Evolutionary conservation across 176 grass and related monocot genomes (phyloP), one percentile per base, ranked within the genome.

Genomic region (Secale cereale): DNA sequence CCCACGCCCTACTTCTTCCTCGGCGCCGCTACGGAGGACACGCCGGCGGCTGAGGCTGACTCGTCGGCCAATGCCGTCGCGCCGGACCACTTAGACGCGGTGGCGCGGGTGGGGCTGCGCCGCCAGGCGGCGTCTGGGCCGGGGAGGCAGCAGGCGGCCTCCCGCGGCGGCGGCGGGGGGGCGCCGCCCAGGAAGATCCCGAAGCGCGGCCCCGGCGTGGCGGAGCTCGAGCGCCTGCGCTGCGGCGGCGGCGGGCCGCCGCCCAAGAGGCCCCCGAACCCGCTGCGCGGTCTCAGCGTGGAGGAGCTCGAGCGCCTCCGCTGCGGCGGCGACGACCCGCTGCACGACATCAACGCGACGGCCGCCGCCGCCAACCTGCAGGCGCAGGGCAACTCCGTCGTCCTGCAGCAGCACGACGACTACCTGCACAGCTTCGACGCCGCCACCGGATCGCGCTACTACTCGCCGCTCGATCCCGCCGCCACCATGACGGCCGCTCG

Each of bases 181-280:
- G 76, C 33, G 68, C 37, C 69, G 37, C 25, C 26, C 29, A 94
- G 82, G 88, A 89, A 87, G 41, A 45, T 76, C 22, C 87, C 93
- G 35, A 85, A 90, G 88, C 87, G 93, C 16, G 93, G 93, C 10
- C 93, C 90, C 61, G 93, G 93, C 65, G 90, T 94, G 19, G 90
- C 90, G 54, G 90, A 92, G 79, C 93, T 94, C 46, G 93, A 94
- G 88, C 87, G 90, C 5, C 87, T 94, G 70, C 93, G 90, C 3
- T 85, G 88, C 83, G 85, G 91, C 19, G 88, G 84, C 19, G 22
- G 37, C 68, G 84, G 36, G 36, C 7, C 36, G 36, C 36, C 36
- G 7, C 36, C 36, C 36, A 37, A 8, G 36, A 37, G 8, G 36
- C 2, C 39, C 9, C 39, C 39, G 39, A 40, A 90, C 66, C 89